phyloP scores from a whole-genome alignment of 768 basidiomycete genomes.

The Boletus insuetus region DNA sequence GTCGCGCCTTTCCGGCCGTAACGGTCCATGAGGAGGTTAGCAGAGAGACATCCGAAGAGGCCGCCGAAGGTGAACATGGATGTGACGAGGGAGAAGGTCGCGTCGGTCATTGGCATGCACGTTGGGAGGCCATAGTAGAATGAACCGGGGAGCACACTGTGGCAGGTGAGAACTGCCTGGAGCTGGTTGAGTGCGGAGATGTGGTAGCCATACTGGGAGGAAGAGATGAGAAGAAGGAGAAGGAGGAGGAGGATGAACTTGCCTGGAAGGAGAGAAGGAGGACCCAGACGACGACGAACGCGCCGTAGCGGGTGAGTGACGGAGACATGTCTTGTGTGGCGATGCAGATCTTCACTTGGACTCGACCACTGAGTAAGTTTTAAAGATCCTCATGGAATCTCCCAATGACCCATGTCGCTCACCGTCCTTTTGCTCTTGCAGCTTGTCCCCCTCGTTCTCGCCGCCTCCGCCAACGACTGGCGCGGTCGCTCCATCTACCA shows the following conservation, averaged over 20 bases:
- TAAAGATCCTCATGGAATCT: too few relatives aligned
- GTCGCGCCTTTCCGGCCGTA: constrained; percentile 71
- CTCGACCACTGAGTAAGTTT: too few relatives aligned
- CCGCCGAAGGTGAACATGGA: constrained; percentile 88
- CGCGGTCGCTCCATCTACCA: constrained; percentile 17
- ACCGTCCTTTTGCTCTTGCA: not conserved
- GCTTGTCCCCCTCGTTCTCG: not conserved
- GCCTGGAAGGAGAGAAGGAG: constrained; percentile 58
- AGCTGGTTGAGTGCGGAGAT: constrained; percentile 91
- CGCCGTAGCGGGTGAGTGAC: constrained; percentile 60
- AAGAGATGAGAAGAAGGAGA: not conserved
- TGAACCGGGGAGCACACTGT: constrained; percentile 19
- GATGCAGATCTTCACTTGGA: too few relatives aligned
- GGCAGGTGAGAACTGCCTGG: constrained; percentile 74
- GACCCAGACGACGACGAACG: constrained; percentile 66
- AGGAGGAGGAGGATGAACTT: constrained; percentile 2
- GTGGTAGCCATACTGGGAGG: constrained; percentile 80
- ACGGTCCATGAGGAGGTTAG: constrained; percentile 67
- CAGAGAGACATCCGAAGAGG: constrained; percentile 67
- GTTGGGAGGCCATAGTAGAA: constrained; percentile 48
- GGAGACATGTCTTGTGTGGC: constrained; percentile 5
- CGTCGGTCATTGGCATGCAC: constrained; percentile 78
- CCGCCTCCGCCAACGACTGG: constrained; percentile 14
- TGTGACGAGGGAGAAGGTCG: constrained; percentile 80
- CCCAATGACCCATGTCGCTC: constrained; percentile 2